Evolutionary conservation across 2,329 filamentous ascomycete genomes (phyloP).

Genomic region (Ceratocystis ficicola): DNA sequence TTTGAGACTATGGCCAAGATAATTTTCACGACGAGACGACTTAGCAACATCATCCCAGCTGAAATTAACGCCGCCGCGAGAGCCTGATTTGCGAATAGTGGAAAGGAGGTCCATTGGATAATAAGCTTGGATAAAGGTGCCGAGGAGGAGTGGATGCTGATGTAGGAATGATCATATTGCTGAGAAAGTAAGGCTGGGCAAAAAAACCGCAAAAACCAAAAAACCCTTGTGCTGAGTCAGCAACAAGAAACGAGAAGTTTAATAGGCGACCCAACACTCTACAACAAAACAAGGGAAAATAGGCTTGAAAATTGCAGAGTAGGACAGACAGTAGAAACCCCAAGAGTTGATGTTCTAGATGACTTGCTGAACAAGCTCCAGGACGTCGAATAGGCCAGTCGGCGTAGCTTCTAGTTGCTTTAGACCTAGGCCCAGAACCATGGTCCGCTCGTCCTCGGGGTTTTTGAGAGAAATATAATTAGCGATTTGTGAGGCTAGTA

Average conservation of each 20-base stretch:
- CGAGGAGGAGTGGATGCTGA: not conserved
- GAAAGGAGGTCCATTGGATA: slow-evolving; percentile 80
- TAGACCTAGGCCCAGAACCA: slow-evolving; percentile 52
- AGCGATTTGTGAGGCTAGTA: slow-evolving; percentile 81
- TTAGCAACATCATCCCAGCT: slow-evolving; percentile 89
- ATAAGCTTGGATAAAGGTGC: not conserved
- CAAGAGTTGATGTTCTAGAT: slow-evolving; percentile 30
- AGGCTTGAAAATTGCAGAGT: not conserved
- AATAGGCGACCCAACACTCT: not conserved
- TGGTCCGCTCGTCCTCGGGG: slow-evolving; percentile 48
- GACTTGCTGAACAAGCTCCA: slow-evolving; percentile 50
- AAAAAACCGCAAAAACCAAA: not conserved
- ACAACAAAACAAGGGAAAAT: not conserved
- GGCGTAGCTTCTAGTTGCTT: slow-evolving; percentile 39
- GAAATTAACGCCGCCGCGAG: slow-evolving; percentile 88
- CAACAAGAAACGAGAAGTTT: not conserved
- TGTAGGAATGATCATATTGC: not conserved
- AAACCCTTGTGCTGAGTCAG: slow-evolving; percentile 9
- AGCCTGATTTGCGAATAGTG: slow-evolving; percentile 79
- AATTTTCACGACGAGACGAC: slow-evolving; percentile 77
- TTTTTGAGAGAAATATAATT: slow-evolving; percentile 62
- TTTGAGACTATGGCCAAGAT: slow-evolving; percentile 81
- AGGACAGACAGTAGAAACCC: not conserved
- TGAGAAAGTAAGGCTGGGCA: not conserved
- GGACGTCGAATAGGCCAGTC: slow-evolving; percentile 51